Evolutionary conservation across 1,284 basidiomycete species (phyloP).

Genomic region (Ustilago sp.): DNA sequence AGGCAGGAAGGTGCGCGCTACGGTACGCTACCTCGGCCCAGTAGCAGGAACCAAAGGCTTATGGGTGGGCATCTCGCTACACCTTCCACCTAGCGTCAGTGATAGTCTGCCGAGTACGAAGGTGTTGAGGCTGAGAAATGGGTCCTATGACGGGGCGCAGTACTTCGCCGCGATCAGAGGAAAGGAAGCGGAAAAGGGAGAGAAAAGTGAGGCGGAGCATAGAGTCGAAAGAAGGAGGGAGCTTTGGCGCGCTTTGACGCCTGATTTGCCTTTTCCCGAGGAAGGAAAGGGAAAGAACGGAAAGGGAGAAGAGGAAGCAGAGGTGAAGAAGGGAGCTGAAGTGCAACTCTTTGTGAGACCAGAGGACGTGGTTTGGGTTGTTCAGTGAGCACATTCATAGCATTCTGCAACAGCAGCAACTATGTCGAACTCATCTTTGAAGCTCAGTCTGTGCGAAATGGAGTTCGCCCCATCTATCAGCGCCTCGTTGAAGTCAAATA

Average conservation of each 20-base stretch:
- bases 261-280: conserved; percentile 9
- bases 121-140: conserved; percentile 72
- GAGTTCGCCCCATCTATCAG: no score
- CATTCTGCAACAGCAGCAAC: no score
- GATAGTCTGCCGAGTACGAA: not conserved
- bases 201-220: conserved; percentile 1
- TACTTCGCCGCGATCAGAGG: conserved; percentile 76
- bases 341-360: conserved; percentile 48
- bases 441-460: no score
- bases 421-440: no score
- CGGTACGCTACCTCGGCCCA: conserved; percentile 58
- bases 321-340: not conserved
- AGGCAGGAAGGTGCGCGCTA: conserved; percentile 35
- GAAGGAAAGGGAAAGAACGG: not conserved
- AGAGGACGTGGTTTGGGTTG: conserved; percentile 54
- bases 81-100: conserved; percentile 19
- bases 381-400: conserved; percentile 14
- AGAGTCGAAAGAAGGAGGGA: conserved; percentile 9
- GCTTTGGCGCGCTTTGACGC: conserved; percentile 7
- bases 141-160: conserved; percentile 79
- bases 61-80: conserved; percentile 57
- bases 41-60: conserved; percentile 27
- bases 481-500: no score
- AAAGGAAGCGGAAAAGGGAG: conserved; percentile 14
- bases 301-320: conserved; percentile 1